Evolutionary conservation across 306 rosid species (phyloP), one percentile per base, ranked within the genome.

Genomic region (Vicia faba): DNA sequence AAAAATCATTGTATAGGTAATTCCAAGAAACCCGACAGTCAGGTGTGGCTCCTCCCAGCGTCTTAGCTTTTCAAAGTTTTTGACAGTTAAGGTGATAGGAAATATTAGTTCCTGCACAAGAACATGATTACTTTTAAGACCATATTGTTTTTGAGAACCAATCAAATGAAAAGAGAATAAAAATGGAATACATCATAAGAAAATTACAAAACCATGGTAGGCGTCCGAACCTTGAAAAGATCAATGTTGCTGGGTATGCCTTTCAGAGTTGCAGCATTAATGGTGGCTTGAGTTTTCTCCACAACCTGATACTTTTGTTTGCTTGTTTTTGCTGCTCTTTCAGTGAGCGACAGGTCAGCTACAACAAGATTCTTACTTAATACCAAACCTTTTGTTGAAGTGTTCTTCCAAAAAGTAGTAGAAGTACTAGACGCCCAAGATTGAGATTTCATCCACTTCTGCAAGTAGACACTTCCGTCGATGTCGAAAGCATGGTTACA

Each of bases 231-330:
- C 98, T 93, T 88, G 82, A 93, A 83, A 78, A 93, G 97, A 85
- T 93, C 99, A 46, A 93, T 88, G 81, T 93, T 93, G 78, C 95
- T 93, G 33, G 99, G 95, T 88, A 93, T 90, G 80, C 99, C 97
- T 78, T 83, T 39, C 66, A 93, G 84, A 71, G 79, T 93, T 71
- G 99, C 97, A 20, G 99, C 96, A 82, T 88, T 90, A 83, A 93
- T 89, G 49, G 97, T 90, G 23, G 99, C 99, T 76, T 86, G 99
- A 73, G 97, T 89, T 77, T 85, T 93, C 80, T 89, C 91, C 29
- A 81, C 91, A 66, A 74, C 84, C 72, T 71, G 85, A 48, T 50
- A 72, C 72, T 80, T 86, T 69, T 75, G 77, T 69, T 66, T 86
- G 86, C 96, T 77, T 49, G 50, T 83, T 84, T 74, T 64, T 69